Conservation (phyloP, 2,329 filamentous ascomycete species). For the Phaeomoniella chlamydospora region DNA sequence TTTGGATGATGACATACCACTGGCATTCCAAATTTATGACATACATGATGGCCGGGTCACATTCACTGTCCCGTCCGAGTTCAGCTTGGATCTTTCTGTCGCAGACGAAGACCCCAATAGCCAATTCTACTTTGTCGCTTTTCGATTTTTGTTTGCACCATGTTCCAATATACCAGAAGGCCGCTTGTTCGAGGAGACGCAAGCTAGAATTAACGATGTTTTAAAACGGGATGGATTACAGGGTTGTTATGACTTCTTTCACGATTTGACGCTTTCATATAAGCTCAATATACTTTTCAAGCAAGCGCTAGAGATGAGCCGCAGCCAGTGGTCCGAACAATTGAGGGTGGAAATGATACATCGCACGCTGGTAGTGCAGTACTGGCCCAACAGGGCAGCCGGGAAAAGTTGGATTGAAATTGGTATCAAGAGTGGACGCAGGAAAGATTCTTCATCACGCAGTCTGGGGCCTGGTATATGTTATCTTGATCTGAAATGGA, state of each 20-base stretch:
- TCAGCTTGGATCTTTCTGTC: conserved; percentile 85
- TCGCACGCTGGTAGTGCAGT: conserved; percentile 73
- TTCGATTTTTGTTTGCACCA: conserved; percentile 70
- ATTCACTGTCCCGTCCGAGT: conserved; percentile 69
- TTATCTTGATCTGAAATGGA: conserved; percentile 51
- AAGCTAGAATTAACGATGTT: conserved; percentile 55
- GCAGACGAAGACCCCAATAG: conserved; percentile 69
- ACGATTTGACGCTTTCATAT: conserved; percentile 77
- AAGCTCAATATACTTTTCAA: conserved; percentile 72
- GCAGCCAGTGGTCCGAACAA: conserved; percentile 61
- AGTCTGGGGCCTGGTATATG: conserved; percentile 9
- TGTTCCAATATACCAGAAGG: conserved; percentile 48
- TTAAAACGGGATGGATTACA: conserved; percentile 56
- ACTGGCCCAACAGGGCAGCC: conserved; percentile 61
- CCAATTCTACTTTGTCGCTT: conserved; percentile 89
- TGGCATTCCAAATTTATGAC: conserved; percentile 61
- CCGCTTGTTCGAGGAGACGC: conserved; percentile 49
- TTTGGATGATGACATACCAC: conserved; percentile 68
- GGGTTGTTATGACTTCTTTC: conserved; percentile 75
- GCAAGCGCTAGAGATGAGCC: conserved; percentile 59
- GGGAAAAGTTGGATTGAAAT: conserved; percentile 86
- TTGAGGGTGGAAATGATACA: conserved; percentile 67
- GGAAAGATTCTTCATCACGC: conserved; percentile 15
- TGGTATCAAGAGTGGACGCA: conserved; percentile 55
- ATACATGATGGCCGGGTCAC: conserved; percentile 81